Percentiles rank a stretch among this genome's conserved stretches.
These are phyloP conservation scores for Lithospermum erythrorhizon DNA, from an alignment of 257 asterid species.

Conservation along the genomic window DNA sequence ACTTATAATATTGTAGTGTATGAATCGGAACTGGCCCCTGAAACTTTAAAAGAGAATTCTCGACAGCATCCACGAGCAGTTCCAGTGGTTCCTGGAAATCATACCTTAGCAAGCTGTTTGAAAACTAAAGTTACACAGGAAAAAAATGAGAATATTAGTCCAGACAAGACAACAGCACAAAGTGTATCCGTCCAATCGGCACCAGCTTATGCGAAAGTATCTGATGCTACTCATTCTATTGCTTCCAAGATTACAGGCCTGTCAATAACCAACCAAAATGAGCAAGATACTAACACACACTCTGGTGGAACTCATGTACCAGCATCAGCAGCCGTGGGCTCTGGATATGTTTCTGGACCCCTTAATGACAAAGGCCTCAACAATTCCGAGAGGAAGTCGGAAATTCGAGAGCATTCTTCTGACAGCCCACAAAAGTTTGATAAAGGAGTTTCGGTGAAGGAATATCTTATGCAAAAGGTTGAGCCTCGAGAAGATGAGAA, in stretches of 20 bases:
- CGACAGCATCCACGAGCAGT: conserved; percentile 82
- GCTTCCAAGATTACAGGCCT: conserved; percentile 42
- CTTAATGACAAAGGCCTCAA: conserved; percentile 9
- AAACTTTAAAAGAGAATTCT: conserved; percentile 48
- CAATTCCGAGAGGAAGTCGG: conserved; percentile 12
- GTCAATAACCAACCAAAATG: conserved; percentile 20
- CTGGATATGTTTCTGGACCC: conserved; percentile 4
- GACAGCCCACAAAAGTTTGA: conserved; percentile 49
- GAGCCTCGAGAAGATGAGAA: conserved; percentile 33
- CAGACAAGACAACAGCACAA: no score
- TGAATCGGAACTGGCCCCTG: conserved; percentile 84
- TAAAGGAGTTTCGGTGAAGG: conserved; percentile 6
- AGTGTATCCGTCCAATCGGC: no score
- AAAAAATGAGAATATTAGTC: neutral
- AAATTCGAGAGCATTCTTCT: conserved; percentile 13
- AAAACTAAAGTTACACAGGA: conserved; percentile 9
- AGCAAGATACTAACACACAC: conserved; percentile 8
- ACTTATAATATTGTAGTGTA: conserved; percentile 48
- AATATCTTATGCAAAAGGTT: no score
- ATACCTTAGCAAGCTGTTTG: conserved; percentile 21
- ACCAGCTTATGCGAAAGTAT: no score
- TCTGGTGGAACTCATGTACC: neutral
- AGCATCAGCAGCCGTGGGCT: conserved; percentile 1
- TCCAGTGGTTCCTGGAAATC: conserved; percentile 60
- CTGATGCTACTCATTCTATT: conserved; percentile 25